Conservation (phyloP, 768 basidiomycete genomes). For the Hypsizygus marmoreus region DNA sequence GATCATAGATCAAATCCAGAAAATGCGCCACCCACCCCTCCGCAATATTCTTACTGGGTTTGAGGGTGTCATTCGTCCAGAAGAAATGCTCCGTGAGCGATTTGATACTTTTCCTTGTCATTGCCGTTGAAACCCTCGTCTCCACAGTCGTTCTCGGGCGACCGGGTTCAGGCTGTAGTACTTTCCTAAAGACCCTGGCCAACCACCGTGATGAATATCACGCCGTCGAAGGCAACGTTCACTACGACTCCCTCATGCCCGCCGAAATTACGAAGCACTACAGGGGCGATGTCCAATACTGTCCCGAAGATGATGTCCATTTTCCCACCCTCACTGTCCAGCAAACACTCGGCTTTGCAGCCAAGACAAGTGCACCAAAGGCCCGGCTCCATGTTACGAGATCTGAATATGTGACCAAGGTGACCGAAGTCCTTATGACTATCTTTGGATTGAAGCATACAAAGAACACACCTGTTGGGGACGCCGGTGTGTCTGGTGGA, state of each 20-base stretch:
- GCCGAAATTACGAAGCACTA: slow-evolving; percentile 62
- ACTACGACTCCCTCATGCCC: slow-evolving; percentile 76
- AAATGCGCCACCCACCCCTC: slow-evolving; percentile 58
- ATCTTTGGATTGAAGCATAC: slow-evolving; percentile 79
- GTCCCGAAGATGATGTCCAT: slow-evolving; percentile 84
- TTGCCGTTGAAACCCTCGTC: background rate
- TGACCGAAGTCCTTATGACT: slow-evolving; percentile 59
- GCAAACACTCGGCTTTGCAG: slow-evolving; percentile 72
- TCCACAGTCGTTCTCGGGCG: slow-evolving; percentile 77
- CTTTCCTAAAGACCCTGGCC: slow-evolving; percentile 81
- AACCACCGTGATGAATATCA: slow-evolving; percentile 75
- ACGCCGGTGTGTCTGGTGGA: slow-evolving; percentile 77
- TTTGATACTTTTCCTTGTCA: slow-evolving; percentile 24
- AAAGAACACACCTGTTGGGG: slow-evolving; percentile 73
- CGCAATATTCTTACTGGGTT: slow-evolving; percentile 64
- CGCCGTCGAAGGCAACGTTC: slow-evolving; percentile 65
- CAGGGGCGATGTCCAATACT: slow-evolving; percentile 81
- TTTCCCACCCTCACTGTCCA: slow-evolving; percentile 83
- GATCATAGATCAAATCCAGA: slow-evolving; percentile 43
- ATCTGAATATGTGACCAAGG: slow-evolving; percentile 40
- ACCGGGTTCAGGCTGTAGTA: slow-evolving; percentile 84
- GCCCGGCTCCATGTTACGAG: slow-evolving; percentile 48
- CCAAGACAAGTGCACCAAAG: slow-evolving; percentile 67
- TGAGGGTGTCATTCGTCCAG: slow-evolving; percentile 64
- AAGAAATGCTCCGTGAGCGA: slow-evolving; percentile 81